These are phyloP conservation scores for Arthrinium phaeospermum DNA, from an alignment of 2,329 filamentous ascomycete genomes.

Conservation along the genomic window DNA sequence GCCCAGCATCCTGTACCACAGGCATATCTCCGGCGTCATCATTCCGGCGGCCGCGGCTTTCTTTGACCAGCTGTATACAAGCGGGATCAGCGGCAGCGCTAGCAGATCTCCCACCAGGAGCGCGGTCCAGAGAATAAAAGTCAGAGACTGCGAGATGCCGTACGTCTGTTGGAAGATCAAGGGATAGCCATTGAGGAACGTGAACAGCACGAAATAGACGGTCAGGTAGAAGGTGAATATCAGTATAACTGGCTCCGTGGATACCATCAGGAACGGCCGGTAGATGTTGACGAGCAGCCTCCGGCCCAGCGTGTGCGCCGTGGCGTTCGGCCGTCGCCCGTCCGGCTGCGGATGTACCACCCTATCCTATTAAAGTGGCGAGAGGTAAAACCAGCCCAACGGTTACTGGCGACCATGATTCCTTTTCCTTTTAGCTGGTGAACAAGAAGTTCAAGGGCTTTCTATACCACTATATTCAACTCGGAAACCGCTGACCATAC, in stretches of 20 bases:
- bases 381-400: too few relatives aligned
- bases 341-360: constrained; percentile 38
- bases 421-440: too few relatives aligned
- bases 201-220: constrained; percentile 56
- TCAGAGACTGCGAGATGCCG: constrained; percentile 44
- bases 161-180: constrained; percentile 50
- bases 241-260: constrained; percentile 43
- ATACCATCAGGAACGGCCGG: constrained; percentile 40
- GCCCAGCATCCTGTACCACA: constrained; percentile 46
- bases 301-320: constrained; percentile 30
- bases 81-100: constrained; percentile 34
- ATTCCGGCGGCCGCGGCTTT: constrained; percentile 23
- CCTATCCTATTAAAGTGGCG: too few relatives aligned
- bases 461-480: too few relatives aligned
- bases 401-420: too few relatives aligned
- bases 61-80: constrained; percentile 36
- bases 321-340: constrained; percentile 33
- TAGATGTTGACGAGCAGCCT: constrained; percentile 31
- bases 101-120: constrained; percentile 45
- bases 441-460: too few relatives aligned
- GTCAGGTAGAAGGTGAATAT: constrained; percentile 53
- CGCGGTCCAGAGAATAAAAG: constrained; percentile 45
- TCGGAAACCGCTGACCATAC: too few relatives aligned
- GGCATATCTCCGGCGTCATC: constrained; percentile 39
- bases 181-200: constrained; percentile 53